Base-by-base conservation (phyloP, 2,329 filamentous ascomycete genomes). In the Verticillium zaregamsianum region DNA sequence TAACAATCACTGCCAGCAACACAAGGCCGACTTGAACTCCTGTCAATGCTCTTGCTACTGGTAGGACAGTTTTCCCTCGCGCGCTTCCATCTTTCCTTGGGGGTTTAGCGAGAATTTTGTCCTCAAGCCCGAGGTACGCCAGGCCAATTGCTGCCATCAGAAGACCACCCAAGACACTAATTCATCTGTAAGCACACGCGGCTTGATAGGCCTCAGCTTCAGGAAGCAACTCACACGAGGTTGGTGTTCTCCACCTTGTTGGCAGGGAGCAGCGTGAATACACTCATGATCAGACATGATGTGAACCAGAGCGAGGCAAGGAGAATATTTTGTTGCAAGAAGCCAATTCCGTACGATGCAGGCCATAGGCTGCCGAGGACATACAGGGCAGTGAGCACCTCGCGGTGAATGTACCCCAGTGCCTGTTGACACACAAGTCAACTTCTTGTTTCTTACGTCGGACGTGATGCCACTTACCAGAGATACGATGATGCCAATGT, bases 351-450 rank as follows among this genome's bases (percentile, higher is more conserved):
- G 67, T 95, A 90, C 0, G 87, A 80, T 0, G 83, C 67, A 0
- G 95, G 95, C 91, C 93, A 99, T 54, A 90, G 80, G 1, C 88
- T 85, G 3, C 86, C 93, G 3, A 93, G 67, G 31, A 93, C 69
- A 70, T 93, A 99, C 61, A 94, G 86, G 1, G 86, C 78, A 0
- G 94, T 97, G 68, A 96, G 89, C 28, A 98, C 87, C 71, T 97
- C 90, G 49, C 95, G 89, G 68, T 94, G 85, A 61, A 96, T 96
- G 73, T 99, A 99, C 58, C 92, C 93, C 77, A 96, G 82, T 25
- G 95, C 93, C 91, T 95, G 9, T 7, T 32, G 15, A 5, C 14
- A 15, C 17, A 11, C 8, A 35, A 31, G 12, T 55, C n/a, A 32
- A 15, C 54, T 20, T 17, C 54, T 17, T 31, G 25, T 17, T 17